Evolutionary conservation across 2,329 filamentous ascomycete genomes (phyloP).

Genomic region (Penicillium sp.): DNA sequence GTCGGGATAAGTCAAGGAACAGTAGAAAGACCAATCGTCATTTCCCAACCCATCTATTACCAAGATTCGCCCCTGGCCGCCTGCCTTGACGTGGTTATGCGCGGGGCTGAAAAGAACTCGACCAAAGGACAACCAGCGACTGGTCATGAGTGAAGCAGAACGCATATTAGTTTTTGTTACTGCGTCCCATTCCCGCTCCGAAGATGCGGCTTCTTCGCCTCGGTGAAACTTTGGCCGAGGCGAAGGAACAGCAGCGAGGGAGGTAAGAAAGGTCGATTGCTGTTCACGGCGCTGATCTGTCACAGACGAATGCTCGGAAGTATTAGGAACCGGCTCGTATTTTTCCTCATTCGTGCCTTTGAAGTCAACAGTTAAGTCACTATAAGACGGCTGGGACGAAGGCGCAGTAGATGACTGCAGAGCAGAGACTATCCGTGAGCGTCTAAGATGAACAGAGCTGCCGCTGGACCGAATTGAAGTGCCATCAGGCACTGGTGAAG

Average conservation of each 20-base stretch:
- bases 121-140: constrained; percentile 52
- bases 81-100: constrained; percentile 45
- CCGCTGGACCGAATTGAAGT: constrained; percentile 30
- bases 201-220: constrained; percentile 39
- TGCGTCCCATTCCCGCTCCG: constrained; percentile 44
- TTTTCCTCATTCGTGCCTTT: constrained; percentile 35
- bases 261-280: constrained; percentile 29
- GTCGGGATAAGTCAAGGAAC: constrained; percentile 49
- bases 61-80: constrained; percentile 45
- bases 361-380: constrained; percentile 55
- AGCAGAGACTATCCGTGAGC: constrained; percentile 53
- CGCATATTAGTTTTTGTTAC: constrained; percentile 48
- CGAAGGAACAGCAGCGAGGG: constrained; percentile 24
- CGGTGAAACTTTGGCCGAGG: constrained; percentile 27
- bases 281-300: constrained; percentile 22
- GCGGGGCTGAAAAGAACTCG: constrained; percentile 52
- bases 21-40: constrained; percentile 54
- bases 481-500: constrained; percentile 17
- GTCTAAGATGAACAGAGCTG: constrained; percentile 46
- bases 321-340: not conserved
- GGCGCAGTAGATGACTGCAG: constrained; percentile 51
- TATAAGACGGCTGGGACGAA: constrained; percentile 54
- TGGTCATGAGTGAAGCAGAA: constrained; percentile 52
- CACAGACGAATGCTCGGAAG: constrained; percentile 18
- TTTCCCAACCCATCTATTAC: constrained; percentile 53